These are phyloP conservation scores for Leishmania mexicana DNA, from an alignment of 208 protist species.

Conservation along the genomic window DNA sequence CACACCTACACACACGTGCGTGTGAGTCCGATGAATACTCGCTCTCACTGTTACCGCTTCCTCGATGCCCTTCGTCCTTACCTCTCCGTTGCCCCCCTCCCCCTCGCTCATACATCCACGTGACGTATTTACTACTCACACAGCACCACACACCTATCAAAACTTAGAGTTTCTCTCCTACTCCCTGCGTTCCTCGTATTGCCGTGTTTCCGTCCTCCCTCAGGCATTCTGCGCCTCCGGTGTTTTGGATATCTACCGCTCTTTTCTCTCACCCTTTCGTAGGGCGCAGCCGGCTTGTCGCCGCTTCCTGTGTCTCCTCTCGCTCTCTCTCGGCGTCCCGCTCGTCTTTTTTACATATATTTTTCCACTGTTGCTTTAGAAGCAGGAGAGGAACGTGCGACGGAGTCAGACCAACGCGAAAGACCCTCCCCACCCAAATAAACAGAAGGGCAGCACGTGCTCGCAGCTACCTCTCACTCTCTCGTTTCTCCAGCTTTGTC, in stretches of 20 bases:
- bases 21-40: slow-evolving; percentile 10
- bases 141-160: neutral
- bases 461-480: neutral
- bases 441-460: neutral
- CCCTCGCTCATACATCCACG: neutral
- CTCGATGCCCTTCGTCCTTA: neutral
- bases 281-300: neutral
- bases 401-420: neutral
- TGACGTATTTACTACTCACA: neutral
- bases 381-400: neutral
- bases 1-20: neutral
- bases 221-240: neutral
- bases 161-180: neutral
- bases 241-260: neutral
- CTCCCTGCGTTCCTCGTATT: neutral
- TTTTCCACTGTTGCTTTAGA: neutral
- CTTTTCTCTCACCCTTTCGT: neutral
- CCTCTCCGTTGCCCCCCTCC: neutral
- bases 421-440: no score
- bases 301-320: neutral
- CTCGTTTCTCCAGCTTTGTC: neutral
- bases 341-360: no score
- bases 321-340: neutral
- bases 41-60: slow-evolving; percentile 1
- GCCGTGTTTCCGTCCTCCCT: neutral